phyloP scores from a whole-genome alignment of 495 filamentous ascomycete species.

The Immersiella caudata region DNA sequence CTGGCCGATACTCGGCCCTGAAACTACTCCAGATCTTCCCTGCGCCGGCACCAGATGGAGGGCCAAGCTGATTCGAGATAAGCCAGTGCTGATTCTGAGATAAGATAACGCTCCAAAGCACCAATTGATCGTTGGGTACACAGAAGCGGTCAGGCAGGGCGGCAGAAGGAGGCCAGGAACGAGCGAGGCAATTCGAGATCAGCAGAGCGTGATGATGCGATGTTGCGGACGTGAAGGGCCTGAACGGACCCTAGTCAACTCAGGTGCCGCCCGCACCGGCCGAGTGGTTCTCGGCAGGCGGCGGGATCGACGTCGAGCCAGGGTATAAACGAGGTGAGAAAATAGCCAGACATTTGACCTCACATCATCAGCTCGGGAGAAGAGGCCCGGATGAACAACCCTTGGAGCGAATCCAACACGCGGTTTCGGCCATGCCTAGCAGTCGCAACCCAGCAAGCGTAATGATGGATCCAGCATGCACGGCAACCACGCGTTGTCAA shows the following conservation, averaged over 20 bases:
- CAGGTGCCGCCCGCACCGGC: constrained; percentile 4
- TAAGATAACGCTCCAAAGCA: neutral
- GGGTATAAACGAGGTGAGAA: neutral
- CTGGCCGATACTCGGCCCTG: neutral
- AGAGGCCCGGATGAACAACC: neutral
- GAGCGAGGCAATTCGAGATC: neutral
- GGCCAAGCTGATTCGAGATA: neutral
- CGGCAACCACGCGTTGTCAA: neutral
- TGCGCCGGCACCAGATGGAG: neutral
- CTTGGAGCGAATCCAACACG: neutral
- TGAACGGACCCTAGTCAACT: neutral
- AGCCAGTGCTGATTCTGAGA: neutral
- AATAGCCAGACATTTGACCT: neutral
- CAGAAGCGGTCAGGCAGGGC: neutral
- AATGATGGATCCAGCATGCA: neutral
- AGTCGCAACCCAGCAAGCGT: neutral
- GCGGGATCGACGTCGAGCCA: neutral
- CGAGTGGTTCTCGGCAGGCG: neutral
- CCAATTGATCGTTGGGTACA: neutral
- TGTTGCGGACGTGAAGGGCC: neutral
- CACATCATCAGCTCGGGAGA: neutral
- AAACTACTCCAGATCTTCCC: neutral
- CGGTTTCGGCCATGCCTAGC: neutral
- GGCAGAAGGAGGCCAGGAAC: neutral
- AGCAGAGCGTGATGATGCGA: constrained; percentile 14